Evolutionary conservation across 257 asterid genomes (phyloP), one percentile per base, ranked within the genome.

Genomic region (Penstemon davidsonii): DNA sequence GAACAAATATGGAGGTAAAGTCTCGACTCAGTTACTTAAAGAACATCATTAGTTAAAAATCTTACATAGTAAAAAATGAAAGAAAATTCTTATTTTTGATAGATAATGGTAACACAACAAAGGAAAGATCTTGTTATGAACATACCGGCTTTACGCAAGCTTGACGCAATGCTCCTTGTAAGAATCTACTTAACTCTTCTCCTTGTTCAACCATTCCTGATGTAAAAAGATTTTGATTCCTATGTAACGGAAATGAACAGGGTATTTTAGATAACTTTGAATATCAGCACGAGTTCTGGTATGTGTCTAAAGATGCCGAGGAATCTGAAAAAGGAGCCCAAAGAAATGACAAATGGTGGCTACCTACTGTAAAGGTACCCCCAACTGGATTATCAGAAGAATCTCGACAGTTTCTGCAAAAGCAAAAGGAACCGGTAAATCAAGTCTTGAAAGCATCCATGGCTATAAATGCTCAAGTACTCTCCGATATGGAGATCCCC

Each of bases 391-490:
- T 92, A 72, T 89, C 96, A 0, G 90, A 92, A 47, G 83, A 73
- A 40, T 68, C 92, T 1, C 55, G 87, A 11, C 81, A 80, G 39
- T 84, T 78, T 51, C 71, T 92, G 72, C 96, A 79, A 25, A 72
- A 75, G 74, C 96, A 89, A 40, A 87, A 82, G 82, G 96, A 92
- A 63, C 74, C 88, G 4, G 96, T 92, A 5, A 84, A 75, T 64
- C 98, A 92, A 82, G 96, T 92, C 1, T 67, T 84, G 45, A 92
- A 89, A 78, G 96, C 96, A 61, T 84, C 98, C 60, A 85, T 92
- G 96, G 96, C 90, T 6, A 92, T 87, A 50, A 92, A 92, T 64
- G 93, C 98, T 75, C 96, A 92, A 68, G 71, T 83, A 50, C 83
- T 92, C 8, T 54, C 94, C 37, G 98, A 92, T 64, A 92, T 92